Percentiles rank a stretch among this genome's conserved stretches.
phyloP scores from a whole-genome alignment of 2,329 filamentous ascomycete species.

The Cladorrhinum sp. region DNA sequence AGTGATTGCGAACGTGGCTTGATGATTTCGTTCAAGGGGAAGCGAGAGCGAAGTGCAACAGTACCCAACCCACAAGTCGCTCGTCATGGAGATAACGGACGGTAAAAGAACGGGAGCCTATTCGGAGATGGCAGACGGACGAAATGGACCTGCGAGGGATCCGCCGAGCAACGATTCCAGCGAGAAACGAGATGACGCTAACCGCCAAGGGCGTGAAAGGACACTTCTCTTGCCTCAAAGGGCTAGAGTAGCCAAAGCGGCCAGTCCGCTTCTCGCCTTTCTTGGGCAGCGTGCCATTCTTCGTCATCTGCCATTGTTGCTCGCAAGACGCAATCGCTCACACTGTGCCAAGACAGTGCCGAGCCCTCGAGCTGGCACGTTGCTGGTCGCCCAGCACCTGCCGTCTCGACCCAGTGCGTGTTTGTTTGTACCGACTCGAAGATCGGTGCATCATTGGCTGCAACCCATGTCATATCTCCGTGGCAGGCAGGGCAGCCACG shows the following conservation, averaged over 20 bases:
- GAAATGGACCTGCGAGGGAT: neutral
- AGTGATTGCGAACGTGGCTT: slow-evolving; percentile 25
- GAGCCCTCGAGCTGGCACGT: slow-evolving; percentile 11
- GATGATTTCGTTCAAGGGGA: slow-evolving; percentile 12
- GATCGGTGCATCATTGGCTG: slow-evolving; percentile 19
- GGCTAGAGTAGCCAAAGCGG: slow-evolving; percentile 13
- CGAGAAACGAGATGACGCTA: slow-evolving; percentile 6
- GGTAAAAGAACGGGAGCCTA: neutral
- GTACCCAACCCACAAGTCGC: slow-evolving; percentile 27
- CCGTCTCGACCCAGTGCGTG: neutral
- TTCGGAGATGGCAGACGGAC: neutral
- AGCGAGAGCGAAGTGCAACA: slow-evolving; percentile 22
- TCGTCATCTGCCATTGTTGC: slow-evolving; percentile 19
- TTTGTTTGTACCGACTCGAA: slow-evolving; percentile 16
- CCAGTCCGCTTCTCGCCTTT: slow-evolving; percentile 21
- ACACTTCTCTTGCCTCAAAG: neutral
- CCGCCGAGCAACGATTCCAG: neutral
- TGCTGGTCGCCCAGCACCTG: neutral
- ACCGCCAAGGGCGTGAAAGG: neutral
- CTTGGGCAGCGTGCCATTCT: slow-evolving; percentile 24
- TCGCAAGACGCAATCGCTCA: neutral
- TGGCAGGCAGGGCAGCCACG: slow-evolving; percentile 18
- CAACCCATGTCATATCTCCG: slow-evolving; percentile 19
- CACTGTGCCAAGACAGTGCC: slow-evolving; percentile 20
- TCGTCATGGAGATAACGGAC: slow-evolving; percentile 3